A percentile compares a stretch with the other conserved stretches of the same genome.
phyloP scores from a whole-genome alignment of 192 early-diverging fungal genomes.

The Rhizophlyctis rosea region DNA sequence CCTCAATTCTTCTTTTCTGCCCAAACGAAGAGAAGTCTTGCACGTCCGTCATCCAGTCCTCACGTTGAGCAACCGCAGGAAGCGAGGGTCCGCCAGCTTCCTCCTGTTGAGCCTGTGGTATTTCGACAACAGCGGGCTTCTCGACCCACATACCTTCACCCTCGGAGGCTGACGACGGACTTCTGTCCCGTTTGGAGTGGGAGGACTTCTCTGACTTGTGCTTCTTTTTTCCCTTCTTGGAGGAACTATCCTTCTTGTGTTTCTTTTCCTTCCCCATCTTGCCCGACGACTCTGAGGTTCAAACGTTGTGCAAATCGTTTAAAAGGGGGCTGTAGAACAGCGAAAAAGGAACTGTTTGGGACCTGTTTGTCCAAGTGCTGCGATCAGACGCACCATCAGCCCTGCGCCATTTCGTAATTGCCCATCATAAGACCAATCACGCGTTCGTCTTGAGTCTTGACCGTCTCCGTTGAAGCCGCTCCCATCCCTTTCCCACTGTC shows the following conservation, averaged over 20 bases:
- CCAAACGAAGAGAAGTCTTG: slow-evolving; percentile 11
- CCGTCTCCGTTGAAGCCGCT: no score
- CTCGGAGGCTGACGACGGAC: slow-evolving; percentile 10
- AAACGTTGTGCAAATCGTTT: no score
- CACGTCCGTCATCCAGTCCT: slow-evolving; percentile 33
- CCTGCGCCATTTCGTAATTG: no score
- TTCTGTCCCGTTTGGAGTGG: neutral
- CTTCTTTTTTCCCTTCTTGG: slow-evolving; percentile 28
- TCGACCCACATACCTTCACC: slow-evolving; percentile 35
- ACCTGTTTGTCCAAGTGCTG: no score
- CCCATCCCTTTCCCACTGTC: no score
- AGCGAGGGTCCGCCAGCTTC: neutral
- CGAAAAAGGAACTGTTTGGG: no score
- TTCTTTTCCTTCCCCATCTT: slow-evolving; percentile 18
- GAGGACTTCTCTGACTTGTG: slow-evolving; percentile 27
- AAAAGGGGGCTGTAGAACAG: no score
- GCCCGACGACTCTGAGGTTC: no score
- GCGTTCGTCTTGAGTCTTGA: no score
- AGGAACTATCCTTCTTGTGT: slow-evolving; percentile 13
- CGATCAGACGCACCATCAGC: no score
- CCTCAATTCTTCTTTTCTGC: neutral
- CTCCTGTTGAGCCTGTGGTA: neutral
- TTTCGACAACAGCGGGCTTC: slow-evolving; percentile 10
- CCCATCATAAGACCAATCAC: no score
- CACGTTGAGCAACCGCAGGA: slow-evolving; percentile 15